Percentiles rank a stretch among this genome's conserved stretches.
Evolutionary conservation across 75 land plant genomes (phyloP).

Genomic region (Selaginella tamariscina): DNA sequence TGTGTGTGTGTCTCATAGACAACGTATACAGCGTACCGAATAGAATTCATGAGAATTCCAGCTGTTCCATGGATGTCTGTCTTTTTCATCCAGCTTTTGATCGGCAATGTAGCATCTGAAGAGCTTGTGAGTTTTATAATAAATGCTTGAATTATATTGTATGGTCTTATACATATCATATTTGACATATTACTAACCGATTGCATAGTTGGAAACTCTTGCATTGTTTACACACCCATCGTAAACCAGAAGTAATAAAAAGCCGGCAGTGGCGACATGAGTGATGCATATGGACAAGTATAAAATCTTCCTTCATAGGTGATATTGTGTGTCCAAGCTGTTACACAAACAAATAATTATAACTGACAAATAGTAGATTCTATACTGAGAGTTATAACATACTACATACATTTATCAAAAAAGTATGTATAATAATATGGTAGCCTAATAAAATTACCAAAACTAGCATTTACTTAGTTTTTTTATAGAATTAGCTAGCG

Average conservation of each 20-base stretch:
- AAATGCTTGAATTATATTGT: no score
- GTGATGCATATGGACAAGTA: background rate
- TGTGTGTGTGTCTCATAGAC: no score
- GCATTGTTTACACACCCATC: background rate
- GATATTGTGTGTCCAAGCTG: background rate
- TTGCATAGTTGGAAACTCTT: background rate
- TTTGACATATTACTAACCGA: background rate
- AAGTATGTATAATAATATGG: no score
- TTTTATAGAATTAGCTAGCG: no score
- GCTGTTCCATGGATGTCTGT: slow-evolving; percentile 67
- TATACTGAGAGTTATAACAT: no score
- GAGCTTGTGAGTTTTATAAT: no score
- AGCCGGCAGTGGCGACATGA: background rate
- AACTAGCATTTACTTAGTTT: no score
- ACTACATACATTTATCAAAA: no score
- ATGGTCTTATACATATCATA: background rate
- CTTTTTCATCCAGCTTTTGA: slow-evolving; percentile 73
- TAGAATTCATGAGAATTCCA: slow-evolving; percentile 51
- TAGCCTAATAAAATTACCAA: no score
- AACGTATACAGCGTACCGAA: slow-evolving; percentile 62
- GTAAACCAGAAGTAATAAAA: background rate
- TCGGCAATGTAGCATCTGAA: slow-evolving; percentile 75
- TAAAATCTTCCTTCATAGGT: background rate
- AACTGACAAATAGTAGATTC: no score
- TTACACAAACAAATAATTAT: no score